These are phyloP conservation scores for Fonsecaea pedrosoi DNA, from an alignment of 2,329 filamentous ascomycete genomes.

Conservation along the genomic window DNA sequence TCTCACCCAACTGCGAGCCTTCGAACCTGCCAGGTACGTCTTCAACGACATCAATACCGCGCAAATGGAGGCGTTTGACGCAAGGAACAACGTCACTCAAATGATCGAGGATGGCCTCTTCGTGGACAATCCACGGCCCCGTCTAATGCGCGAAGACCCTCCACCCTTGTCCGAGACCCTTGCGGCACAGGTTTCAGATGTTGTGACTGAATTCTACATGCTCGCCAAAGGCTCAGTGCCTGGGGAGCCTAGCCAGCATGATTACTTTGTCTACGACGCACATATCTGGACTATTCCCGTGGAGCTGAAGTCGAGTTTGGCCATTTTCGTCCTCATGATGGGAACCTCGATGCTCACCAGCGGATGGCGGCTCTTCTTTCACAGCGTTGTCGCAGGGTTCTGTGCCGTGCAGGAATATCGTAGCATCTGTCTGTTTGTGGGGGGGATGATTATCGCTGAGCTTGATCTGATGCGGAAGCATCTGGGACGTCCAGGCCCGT, in stretches of 20 bases:
- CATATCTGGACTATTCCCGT: conserved; percentile 56
- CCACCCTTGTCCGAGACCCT: conserved; percentile 25
- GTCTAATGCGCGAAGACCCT: conserved; percentile 6
- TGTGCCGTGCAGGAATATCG: conserved; percentile 14
- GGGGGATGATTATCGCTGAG: conserved; percentile 29
- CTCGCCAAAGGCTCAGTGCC: neutral
- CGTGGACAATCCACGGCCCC: neutral
- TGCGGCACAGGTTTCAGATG: conserved; percentile 34
- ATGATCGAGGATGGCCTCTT: neutral
- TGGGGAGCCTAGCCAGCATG: neutral
- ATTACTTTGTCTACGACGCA: conserved; percentile 40
- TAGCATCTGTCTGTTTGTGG: conserved; percentile 24
- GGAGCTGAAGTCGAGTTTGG: conserved; percentile 52
- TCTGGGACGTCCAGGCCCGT: neutral
- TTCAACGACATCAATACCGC: conserved; percentile 6
- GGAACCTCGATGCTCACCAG: conserved; percentile 14
- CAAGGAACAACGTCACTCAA: neutral
- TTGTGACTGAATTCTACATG: neutral
- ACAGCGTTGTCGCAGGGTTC: conserved; percentile 12
- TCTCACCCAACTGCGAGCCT: conserved; percentile 15
- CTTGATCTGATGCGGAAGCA: conserved; percentile 18
- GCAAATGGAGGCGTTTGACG: conserved; percentile 3
- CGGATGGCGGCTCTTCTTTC: conserved; percentile 17
- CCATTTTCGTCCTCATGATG: conserved; percentile 27
- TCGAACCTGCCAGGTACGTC: conserved; percentile 16